These are phyloP conservation scores for Mycosphaerella arachidis DNA, from an alignment of 2,329 filamentous ascomycete genomes.

Conservation along the genomic window DNA sequence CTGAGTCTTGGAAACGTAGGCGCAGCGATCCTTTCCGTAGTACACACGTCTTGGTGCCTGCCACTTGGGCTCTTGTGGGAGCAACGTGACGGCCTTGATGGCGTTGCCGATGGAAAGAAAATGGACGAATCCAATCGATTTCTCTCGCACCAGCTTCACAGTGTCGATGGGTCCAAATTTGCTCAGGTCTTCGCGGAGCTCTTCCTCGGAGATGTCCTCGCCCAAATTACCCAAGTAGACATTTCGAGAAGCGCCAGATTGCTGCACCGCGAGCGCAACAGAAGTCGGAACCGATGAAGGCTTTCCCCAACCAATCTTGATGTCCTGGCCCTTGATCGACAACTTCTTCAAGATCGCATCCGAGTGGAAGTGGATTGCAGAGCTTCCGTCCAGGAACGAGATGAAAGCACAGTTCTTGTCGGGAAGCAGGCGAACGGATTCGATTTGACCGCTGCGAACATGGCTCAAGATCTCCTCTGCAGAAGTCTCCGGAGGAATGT, in stretches of 20 bases:
- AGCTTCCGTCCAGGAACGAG: slow-evolving; percentile 95
- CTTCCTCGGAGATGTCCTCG: slow-evolving; percentile 85
- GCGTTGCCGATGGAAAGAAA: slow-evolving; percentile 97
- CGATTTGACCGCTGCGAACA: slow-evolving; percentile 94
- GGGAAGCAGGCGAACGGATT: slow-evolving; percentile 92
- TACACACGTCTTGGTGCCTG: slow-evolving; percentile 91
- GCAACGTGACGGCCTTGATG: slow-evolving; percentile 94
- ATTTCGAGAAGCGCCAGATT: slow-evolving; percentile 93
- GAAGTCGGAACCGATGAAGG: slow-evolving; percentile 96
- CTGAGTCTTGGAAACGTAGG: slow-evolving; percentile 98
- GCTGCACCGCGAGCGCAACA: slow-evolving; percentile 93
- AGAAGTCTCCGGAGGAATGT: slow-evolving; percentile 95
- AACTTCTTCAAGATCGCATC: slow-evolving; percentile 99
- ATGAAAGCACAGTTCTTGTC: slow-evolving; percentile 99
- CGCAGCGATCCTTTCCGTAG: slow-evolving; percentile 97
- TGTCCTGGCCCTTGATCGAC: slow-evolving; percentile 96
- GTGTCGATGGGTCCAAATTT: slow-evolving; percentile 97
- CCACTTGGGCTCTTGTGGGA: slow-evolving; percentile 96
- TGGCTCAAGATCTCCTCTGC: slow-evolving; percentile 96
- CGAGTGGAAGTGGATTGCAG: slow-evolving; percentile 97
- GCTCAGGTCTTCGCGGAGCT: slow-evolving; percentile 87
- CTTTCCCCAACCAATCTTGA: slow-evolving; percentile 99
- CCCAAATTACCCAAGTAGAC: slow-evolving; percentile 93
- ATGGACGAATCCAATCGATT: slow-evolving; percentile 96
- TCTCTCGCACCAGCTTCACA: slow-evolving; percentile 95